Percentiles rank a stretch among this genome's conserved stretches.
These are phyloP conservation scores for Aegilops umbellulata DNA, from an alignment of 176 grass and related monocot species.

Conservation along the genomic window DNA sequence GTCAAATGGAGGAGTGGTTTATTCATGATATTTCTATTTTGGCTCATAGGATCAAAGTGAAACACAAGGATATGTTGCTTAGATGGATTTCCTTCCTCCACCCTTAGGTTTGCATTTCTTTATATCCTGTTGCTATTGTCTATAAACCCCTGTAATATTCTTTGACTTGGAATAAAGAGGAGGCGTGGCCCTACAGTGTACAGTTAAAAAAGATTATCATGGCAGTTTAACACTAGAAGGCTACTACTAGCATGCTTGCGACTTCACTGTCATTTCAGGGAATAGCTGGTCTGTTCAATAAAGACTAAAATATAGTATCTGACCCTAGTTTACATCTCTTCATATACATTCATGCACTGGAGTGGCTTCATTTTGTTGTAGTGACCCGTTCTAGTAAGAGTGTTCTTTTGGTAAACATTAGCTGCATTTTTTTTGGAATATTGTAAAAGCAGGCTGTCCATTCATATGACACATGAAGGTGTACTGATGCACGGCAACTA, in stretches of 20 bases:
- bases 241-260: not conserved
- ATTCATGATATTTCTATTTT: too few species aligned
- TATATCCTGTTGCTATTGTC: too few species aligned
- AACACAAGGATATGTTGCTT: too few species aligned
- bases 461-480: not conserved
- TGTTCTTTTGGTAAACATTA: not conserved
- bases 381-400: not conserved
- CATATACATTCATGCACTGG: not conserved
- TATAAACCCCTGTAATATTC: too few species aligned
- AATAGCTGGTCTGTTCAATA: too few species aligned
- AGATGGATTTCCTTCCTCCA: too few species aligned
- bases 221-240: not conserved
- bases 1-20: too few species aligned
- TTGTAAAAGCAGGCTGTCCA: slow-evolving; percentile 12
- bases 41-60: too few species aligned
- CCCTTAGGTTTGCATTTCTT: too few species aligned
- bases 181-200: too few species aligned
- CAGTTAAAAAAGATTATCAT: not conserved
- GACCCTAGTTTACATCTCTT: slow-evolving; percentile 10
- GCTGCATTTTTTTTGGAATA: not conserved
- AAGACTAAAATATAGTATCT: too few species aligned
- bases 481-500: not conserved
- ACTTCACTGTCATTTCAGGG: not conserved
- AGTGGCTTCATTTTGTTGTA: slow-evolving; percentile 3
- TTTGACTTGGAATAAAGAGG: too few species aligned